Evolutionary conservation across 2,329 filamentous ascomycete genomes (phyloP), one percentile per base, ranked within the genome.

Genomic region (Aphanoascus verrucosus): DNA sequence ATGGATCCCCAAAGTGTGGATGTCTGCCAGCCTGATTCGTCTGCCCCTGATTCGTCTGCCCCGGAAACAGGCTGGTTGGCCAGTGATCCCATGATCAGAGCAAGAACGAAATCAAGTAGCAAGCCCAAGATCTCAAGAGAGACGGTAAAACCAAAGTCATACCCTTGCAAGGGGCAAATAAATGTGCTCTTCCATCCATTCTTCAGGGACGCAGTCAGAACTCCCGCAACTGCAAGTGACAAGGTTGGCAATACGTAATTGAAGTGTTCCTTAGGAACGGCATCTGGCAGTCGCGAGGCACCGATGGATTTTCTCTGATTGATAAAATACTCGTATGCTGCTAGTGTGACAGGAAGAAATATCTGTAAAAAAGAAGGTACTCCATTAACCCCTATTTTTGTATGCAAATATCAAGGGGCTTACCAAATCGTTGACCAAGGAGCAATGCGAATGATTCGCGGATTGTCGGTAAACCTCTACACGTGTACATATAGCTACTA

Each of bases 111-210:
- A 57, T 79, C 76, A 17, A 77, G 55, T 6, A 69, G 31, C 1
- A 69, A 57, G 20, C 65, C 69, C 23, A 70, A 32, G 31, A 68
- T 52, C 57, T 72, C 71, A 47, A 75, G 57, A 2, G 61, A 56
- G 5, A 67, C 70, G 6, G 75, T 60, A 8, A 62, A 59, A 49
- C 62, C 57, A 31, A 62, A 60, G 37, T 69, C 64, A 15, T 63
- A 58, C 31, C 68, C 65, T 1, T 65, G 60, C 9, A 69, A 62
- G 1, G 75, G 70, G 59, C 77, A 79, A 19, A 79, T 75, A 54
- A 74, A 75, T 2, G 74, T 76, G 14, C 74, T 76, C 40, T 63
- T 60, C 14, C 66, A 69, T 43, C 65, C 68, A 38, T 61, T 56
- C 6, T 66, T 62, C 14, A 72, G 63, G 1, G 63, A 62, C 12